A percentile compares a stretch with the other conserved stretches of the same genome.
Evolutionary conservation across 352 stramenopile species (phyloP).

Genomic region (Elongisporangium prolatum): DNA sequence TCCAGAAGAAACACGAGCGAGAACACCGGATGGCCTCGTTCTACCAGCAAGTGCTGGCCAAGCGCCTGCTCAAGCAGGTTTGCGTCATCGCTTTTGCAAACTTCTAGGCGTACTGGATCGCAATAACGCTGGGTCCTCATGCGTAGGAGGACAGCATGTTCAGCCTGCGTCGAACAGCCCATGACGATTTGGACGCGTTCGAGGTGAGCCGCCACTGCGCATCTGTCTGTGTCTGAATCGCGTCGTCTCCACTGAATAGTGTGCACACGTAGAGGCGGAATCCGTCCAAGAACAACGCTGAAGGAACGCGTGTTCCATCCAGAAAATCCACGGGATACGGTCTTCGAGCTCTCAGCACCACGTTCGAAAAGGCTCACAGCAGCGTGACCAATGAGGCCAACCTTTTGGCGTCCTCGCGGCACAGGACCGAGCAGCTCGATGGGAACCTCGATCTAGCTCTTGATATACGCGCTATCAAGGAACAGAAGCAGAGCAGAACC

Average conservation of each 20-base stretch:
- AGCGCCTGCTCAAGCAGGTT: constrained; percentile 36
- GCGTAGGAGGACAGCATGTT: constrained; percentile 37
- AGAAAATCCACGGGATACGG: constrained; percentile 62
- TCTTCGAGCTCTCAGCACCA: constrained; percentile 51
- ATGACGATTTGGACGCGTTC: constrained; percentile 53
- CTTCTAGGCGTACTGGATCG: background rate
- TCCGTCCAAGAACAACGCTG: background rate
- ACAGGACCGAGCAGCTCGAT: constrained; percentile 4
- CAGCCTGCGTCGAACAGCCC: constrained; percentile 46
- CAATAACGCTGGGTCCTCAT: constrained; percentile 1
- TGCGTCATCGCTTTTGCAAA: background rate
- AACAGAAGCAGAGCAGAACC: constrained; percentile 44
- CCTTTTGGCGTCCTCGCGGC: constrained; percentile 1
- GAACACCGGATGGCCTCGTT: constrained; percentile 54
- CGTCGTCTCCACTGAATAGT: background rate
- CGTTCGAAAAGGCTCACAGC: constrained; percentile 23
- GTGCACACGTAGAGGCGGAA: background rate
- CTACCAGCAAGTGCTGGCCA: constrained; percentile 44
- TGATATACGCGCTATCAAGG: constrained; percentile 23
- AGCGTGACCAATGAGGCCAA: constrained; percentile 1
- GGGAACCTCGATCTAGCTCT: constrained; percentile 11
- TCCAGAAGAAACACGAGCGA: constrained; percentile 53
- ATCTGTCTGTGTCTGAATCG: too few species aligned
- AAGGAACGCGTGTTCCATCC: constrained; percentile 7
- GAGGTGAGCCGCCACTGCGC: constrained; percentile 20